Evolutionary conservation across 164 flowering plant genomes (phyloP).

Genomic region (Umbilicus rupestris): DNA sequence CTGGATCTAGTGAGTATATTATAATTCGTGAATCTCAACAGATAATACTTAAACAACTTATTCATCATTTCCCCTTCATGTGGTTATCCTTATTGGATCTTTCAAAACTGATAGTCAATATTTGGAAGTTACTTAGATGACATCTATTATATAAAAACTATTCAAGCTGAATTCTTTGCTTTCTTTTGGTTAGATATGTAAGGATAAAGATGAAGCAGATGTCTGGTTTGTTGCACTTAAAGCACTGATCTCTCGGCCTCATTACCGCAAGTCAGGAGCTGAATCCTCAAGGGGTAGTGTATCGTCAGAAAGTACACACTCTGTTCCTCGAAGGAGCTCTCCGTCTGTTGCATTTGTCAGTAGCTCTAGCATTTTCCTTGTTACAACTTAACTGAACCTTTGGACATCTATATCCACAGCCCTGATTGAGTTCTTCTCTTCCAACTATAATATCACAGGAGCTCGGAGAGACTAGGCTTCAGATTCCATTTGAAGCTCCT

Average conservation of each 20-base stretch:
- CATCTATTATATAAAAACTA: not conserved
- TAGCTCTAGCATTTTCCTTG: conserved; percentile 8
- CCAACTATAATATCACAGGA: conserved; percentile 28
- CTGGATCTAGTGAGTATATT: conserved; percentile 69
- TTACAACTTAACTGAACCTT: conserved; percentile 3
- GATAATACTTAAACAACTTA: not conserved
- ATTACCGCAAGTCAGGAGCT: conserved; percentile 33
- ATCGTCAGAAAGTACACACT: conserved; percentile 39
- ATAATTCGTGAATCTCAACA: not conserved
- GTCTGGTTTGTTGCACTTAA: conserved; percentile 88
- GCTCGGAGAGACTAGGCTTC: conserved; percentile 37
- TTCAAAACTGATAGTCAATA: not conserved
- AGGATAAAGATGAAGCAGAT: conserved; percentile 96
- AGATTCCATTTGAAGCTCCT: conserved; percentile 29
- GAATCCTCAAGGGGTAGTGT: conserved; percentile 35
- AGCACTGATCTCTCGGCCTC: conserved; percentile 53
- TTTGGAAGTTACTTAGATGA: not conserved
- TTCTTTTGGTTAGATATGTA: conserved; percentile 61
- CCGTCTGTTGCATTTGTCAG: conserved; percentile 35
- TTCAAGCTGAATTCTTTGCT: not conserved
- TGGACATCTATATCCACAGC: not conserved
- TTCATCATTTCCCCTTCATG: not conserved
- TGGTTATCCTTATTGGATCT: not conserved
- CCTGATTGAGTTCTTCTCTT: not conserved
- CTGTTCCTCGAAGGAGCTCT: conserved; percentile 25